A percentile compares a stretch with the other conserved stretches of the same genome.
These are phyloP conservation scores for Leucocoprinus leucothites DNA, from an alignment of 768 basidiomycete species.

Conservation along the genomic window DNA sequence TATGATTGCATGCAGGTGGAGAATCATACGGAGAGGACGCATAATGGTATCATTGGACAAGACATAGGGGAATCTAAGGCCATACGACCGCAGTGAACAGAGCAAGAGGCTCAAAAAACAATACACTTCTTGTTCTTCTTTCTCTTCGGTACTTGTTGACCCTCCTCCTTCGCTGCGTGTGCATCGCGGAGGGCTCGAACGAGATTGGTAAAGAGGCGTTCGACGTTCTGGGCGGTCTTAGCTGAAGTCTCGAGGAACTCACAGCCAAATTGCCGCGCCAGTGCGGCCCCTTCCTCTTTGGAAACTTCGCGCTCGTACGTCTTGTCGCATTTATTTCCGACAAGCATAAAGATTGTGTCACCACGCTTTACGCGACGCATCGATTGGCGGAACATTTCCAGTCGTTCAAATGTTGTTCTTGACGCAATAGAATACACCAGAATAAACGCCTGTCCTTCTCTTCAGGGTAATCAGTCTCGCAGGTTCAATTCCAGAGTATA, in stretches of 20 bases:
- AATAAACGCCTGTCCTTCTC: constrained; percentile 97
- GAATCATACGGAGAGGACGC: constrained; percentile 30
- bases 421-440: constrained; percentile 96
- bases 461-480: constrained; percentile 25
- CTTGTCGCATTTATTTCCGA: constrained; percentile 96
- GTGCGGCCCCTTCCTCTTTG: constrained; percentile 78
- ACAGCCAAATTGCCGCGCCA: constrained; percentile 85
- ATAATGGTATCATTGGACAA: constrained; percentile 80
- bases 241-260: constrained; percentile 97
- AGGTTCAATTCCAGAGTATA: constrained; percentile 11
- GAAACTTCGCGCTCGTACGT: constrained; percentile 89
- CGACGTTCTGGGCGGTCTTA: constrained; percentile 91
- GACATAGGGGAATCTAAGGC: constrained; percentile 62
- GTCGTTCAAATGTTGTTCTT: constrained; percentile 86
- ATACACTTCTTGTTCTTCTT: constrained; percentile 59
- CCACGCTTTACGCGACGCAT: constrained; percentile 86
- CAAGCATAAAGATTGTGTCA: constrained; percentile 87
- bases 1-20: constrained; percentile 22
- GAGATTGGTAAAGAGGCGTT: constrained; percentile 83
- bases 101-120: constrained; percentile 72
- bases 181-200: constrained; percentile 81
- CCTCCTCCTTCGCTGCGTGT: constrained; percentile 25
- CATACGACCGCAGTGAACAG: constrained; percentile 50
- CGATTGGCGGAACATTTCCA: constrained; percentile 87
- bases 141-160: constrained; percentile 34